Evolutionary conservation across 306 rosid species (phyloP), one percentile per base, ranked within the genome.

Genomic region (Cicer judaicum): DNA sequence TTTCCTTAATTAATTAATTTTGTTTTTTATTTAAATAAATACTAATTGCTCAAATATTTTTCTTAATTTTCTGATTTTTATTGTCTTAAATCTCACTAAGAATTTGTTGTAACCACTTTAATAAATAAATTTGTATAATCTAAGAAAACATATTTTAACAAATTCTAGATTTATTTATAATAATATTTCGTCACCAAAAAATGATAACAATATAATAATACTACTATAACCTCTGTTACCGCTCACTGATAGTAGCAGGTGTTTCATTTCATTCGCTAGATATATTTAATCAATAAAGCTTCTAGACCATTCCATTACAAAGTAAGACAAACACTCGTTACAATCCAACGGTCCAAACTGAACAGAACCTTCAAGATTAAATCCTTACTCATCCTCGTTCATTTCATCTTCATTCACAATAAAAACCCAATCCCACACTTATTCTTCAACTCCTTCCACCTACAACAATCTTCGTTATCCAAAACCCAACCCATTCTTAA

Each of bases 281-380:
- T 7, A 42, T 50, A 7, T 8, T 8, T 1, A 42, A 21, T 50
- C 5, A 50, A 11, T 29, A 44, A 56, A 57, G 39, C 75, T 80
- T 84, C 84, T 84, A 80, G 87, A 80, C 18, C 64, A 73, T 84
- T 84, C 85, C 12, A 56, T 13, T 13, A 21, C 13, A 74, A 48
- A 47, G 73, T 7, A 47, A n/a, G 75, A 69, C 80, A 77, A 69
- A 15, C 24, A 5, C 15, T 13, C 6, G 5, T 57, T 41, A 8
- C 7, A 44, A 80, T 77, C 78, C 52, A 80, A 80, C 87, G 87
- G 85, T 13, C 8, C 16, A 67, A 70, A 84, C 75, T 6, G 8
- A 69, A 39, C 46, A 9, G 85, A 85, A 85, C 46, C 10, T 81
- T 85, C 88, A 81, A 60, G 88, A 85, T 66, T 4, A 81, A 69